Conservation (phyloP, 192 early-diverging fungal species). For the Backusella liffmaniae region DNA sequence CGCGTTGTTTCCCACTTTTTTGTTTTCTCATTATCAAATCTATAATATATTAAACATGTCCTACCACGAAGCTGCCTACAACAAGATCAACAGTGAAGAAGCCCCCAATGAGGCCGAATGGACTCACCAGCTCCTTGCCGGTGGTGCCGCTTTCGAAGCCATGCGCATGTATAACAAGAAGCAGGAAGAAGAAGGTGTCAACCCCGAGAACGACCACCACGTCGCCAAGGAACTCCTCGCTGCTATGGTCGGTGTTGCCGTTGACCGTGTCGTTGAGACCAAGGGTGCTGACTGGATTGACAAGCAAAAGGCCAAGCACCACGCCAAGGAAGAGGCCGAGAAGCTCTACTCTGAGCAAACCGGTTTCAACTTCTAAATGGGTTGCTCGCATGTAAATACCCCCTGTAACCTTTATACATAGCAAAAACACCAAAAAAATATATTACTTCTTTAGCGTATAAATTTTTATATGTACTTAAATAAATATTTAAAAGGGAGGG, state of each 20-base stretch:
- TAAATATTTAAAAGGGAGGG: constrained; percentile 3
- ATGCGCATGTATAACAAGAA: constrained; percentile 40
- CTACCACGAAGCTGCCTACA: constrained; percentile 24
- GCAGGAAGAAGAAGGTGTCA: not conserved
- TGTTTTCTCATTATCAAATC: not conserved
- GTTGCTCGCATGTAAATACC: constrained; percentile 6
- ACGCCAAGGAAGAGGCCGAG: constrained; percentile 36
- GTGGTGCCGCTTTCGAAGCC: constrained; percentile 54
- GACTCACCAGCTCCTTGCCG: constrained; percentile 44
- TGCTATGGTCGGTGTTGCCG: constrained; percentile 41
- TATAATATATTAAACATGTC: constrained; percentile 10
- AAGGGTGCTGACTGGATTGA: constrained; percentile 45
- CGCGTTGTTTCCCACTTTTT: not conserved
- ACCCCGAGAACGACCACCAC: constrained; percentile 22
- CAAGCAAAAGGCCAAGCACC: constrained; percentile 34
- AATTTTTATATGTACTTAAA: constrained; percentile 9
- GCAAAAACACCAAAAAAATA: not conserved
- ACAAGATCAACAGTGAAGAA: constrained; percentile 21
- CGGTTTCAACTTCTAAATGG: constrained; percentile 13
- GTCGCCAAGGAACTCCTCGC: constrained; percentile 46
- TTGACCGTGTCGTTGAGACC: constrained; percentile 40
- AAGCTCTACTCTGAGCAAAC: constrained; percentile 27
- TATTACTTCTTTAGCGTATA: not conserved
- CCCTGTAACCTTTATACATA: constrained; percentile 9
- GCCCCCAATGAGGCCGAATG: constrained; percentile 25